Evolutionary conservation across 208 protist genomes (phyloP).

Genomic region (Trypanosoma cruzi): DNA sequence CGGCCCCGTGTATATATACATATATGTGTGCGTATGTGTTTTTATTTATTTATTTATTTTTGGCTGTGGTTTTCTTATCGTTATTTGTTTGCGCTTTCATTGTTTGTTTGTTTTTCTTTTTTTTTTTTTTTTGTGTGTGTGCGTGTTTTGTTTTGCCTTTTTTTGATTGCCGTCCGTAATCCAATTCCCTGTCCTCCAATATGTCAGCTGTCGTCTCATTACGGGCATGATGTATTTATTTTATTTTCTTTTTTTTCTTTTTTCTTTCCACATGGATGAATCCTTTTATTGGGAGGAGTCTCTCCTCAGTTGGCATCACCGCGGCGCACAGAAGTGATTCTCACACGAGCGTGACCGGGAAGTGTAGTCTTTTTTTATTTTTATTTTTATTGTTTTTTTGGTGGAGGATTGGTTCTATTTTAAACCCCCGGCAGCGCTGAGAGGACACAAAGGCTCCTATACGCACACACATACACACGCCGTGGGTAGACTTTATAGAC

Average conservation of each 20-base stretch:
- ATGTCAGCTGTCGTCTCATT: not conserved
- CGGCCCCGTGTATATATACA: no score
- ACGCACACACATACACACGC: constrained; percentile 13
- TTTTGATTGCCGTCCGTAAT: not conserved
- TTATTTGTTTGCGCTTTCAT: constrained; percentile 14
- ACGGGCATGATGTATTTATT: not conserved
- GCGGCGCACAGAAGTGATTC: not conserved
- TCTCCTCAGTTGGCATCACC: not conserved
- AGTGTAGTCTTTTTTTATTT: constrained; percentile 6
- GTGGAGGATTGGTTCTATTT: not conserved
- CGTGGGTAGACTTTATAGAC: not conserved
- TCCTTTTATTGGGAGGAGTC: not conserved
- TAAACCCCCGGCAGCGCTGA: not conserved
- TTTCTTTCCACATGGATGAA: not conserved
- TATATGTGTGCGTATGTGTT: not conserved
- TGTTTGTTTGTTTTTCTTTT: constrained; percentile 6
- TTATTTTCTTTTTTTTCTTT: not conserved
- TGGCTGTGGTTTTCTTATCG: not conserved
- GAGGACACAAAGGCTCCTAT: not conserved
- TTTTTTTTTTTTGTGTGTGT: not conserved
- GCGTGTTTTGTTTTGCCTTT: not conserved
- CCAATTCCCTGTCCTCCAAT: not conserved
- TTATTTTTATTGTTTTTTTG: constrained; percentile 9
- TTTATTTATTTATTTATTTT: constrained; percentile 2
- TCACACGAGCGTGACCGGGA: not conserved